Evolutionary conservation across 1,139 yeast species (phyloP).

Genomic region (Pneumocystis murina): DNA sequence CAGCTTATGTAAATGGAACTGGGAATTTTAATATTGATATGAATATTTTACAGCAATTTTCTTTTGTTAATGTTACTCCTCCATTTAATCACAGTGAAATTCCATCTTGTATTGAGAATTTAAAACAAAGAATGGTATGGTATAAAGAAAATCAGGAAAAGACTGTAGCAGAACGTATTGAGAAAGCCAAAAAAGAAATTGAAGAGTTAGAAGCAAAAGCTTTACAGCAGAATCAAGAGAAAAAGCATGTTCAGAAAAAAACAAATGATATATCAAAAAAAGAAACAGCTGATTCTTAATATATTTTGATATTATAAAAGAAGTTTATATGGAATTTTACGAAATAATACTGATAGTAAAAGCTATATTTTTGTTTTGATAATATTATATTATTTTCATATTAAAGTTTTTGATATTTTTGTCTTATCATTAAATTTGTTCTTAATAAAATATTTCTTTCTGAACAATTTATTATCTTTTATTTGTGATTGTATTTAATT

Average conservation of each 20-base stretch:
- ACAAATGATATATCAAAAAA: background rate
- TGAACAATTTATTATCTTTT: too few relatives aligned
- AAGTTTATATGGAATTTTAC: background rate
- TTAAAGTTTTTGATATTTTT: background rate
- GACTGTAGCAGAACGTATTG: conserved; percentile 42
- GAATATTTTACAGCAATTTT: conserved; percentile 59
- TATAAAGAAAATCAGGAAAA: conserved; percentile 64
- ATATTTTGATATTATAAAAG: background rate
- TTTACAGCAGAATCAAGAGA: conserved; percentile 1
- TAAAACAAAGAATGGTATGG: conserved; percentile 59
- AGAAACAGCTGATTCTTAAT: background rate
- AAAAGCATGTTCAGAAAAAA: background rate
- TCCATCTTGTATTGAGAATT: conserved; percentile 46
- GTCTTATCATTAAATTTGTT: background rate
- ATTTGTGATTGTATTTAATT: too few relatives aligned
- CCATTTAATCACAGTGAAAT: conserved; percentile 71
- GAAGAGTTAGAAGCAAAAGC: conserved; percentile 13
- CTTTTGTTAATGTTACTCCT: conserved; percentile 61
- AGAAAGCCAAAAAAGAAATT: conserved; percentile 18
- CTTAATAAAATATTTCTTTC: too few relatives aligned
- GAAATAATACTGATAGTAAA: background rate
- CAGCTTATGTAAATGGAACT: conserved; percentile 14
- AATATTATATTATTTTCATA: background rate
- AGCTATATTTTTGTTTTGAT: background rate
- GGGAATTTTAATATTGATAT: conserved; percentile 64